Base-by-base conservation (phyloP, 2,329 filamentous ascomycete species). In the Colletotrichum musae region DNA sequence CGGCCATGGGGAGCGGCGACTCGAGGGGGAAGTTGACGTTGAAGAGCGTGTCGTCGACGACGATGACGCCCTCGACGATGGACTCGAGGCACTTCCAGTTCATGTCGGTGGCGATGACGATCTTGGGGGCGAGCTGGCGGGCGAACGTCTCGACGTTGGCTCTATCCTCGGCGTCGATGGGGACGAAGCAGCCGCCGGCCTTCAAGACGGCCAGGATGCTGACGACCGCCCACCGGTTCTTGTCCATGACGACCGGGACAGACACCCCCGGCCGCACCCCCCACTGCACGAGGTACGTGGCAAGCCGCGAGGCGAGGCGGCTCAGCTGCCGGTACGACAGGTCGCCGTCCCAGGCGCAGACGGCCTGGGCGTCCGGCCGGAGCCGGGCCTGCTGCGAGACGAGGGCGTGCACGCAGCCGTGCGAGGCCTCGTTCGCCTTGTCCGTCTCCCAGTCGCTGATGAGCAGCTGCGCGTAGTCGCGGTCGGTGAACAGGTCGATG, bases 131-230 rank as follows among this genome's bases (percentile, higher is more conserved):
- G n/a, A 86, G 79, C 15, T 82, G 78, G 47, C 81, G 79, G 39
- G 85, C 80, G 2, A 84, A 81, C 6, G 80, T 80, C 39, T 81
- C 79, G 24, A 83, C 81, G 32, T 82, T 79, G 58, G 77, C 74
- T 21, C 80, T 76, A 26, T 86, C 82, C 16, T 84, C 80, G 3
- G 78, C 79, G 51, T 88, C 86, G 32, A 88, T 77, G 0, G 85
- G 82, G 0, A 86, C 84, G 48, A 88, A 83, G n/a, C 81, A 81
- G 1, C 82, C 86, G 13, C 86, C 86, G 4, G 85, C 80, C 78
- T 93, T 92, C 51, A 94, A 80, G 2, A 91, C 85, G 0, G 92
- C 91, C 21, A 95, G 83, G 70, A 95, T 91, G 6, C 90, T 86
- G 47, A 94, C 81, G 56, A 94, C 91, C 0, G 93, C 85, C 76